These are phyloP conservation scores for Aspergillus panamensis DNA, from an alignment of 495 filamentous ascomycete species.

Conservation along the genomic window DNA sequence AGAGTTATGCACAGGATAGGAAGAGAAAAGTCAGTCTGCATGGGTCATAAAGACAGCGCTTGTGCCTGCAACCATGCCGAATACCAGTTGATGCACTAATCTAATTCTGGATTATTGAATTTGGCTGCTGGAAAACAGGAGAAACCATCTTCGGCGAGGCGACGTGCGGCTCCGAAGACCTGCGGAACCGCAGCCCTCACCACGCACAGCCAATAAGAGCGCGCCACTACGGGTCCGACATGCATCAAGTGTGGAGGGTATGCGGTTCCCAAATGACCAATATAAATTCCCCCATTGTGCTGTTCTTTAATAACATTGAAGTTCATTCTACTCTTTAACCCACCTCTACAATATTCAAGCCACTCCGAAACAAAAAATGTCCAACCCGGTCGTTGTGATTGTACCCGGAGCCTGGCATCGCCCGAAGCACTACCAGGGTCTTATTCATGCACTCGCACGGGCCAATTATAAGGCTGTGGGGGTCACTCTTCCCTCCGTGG, in stretches of 20 bases:
- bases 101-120: no score
- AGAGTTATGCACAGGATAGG: no score
- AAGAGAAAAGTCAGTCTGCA: no score
- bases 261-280: background rate
- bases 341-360: background rate
- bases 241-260: background rate
- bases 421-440: conserved; percentile 34
- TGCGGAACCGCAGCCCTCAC: background rate
- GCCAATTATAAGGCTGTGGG: conserved; percentile 29
- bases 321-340: background rate
- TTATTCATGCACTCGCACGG: conserved; percentile 30
- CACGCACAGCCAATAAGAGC: background rate
- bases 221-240: background rate
- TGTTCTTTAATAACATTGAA: background rate
- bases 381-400: conserved; percentile 33
- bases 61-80: no score
- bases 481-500: conserved; percentile 26
- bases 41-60: no score
- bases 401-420: conserved; percentile 45
- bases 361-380: conserved; percentile 15
- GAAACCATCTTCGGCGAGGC: background rate
- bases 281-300: background rate
- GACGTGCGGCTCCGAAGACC: background rate
- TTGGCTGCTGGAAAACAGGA: no score
- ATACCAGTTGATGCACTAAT: no score